A percentile compares a stretch with the other conserved stretches of the same genome.
phyloP scores from a whole-genome alignment of 2,329 filamentous ascomycete species.

The Cryphonectria nitschkei region DNA sequence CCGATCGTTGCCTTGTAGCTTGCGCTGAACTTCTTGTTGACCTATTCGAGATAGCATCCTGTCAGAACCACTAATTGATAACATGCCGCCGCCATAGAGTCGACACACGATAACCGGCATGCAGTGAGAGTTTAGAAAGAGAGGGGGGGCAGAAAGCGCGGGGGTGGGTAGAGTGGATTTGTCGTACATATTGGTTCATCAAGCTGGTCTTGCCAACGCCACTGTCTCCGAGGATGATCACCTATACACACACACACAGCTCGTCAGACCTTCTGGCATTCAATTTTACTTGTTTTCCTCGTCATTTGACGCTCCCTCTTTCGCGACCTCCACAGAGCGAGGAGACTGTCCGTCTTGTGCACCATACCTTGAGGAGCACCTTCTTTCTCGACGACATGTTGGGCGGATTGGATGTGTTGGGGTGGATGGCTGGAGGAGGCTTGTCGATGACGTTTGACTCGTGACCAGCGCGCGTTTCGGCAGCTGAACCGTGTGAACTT shows the following conservation, averaged over 20 bases:
- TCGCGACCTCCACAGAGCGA: neutral
- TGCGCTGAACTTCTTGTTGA: constrained; percentile 99
- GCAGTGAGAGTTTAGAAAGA: neutral
- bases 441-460: constrained; percentile 19
- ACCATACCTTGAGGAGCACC: constrained; percentile 80
- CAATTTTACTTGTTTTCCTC: neutral
- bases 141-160: constrained; percentile 7
- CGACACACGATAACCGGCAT: neutral
- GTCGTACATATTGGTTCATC: constrained; percentile 99
- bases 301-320: neutral
- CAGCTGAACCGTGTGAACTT: constrained; percentile 18
- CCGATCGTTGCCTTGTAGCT: constrained; percentile 99
- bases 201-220: constrained; percentile 99
- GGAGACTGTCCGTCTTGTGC: constrained; percentile 16
- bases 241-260: constrained; percentile 54
- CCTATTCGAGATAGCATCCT: constrained; percentile 55
- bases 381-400: constrained; percentile 84
- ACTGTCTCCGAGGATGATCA: constrained; percentile 98
- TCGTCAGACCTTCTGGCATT: constrained; percentile 27
- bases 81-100: neutral
- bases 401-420: constrained; percentile 30
- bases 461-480: constrained; percentile 1
- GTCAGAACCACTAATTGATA: constrained; percentile 17
- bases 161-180: constrained; percentile 29
- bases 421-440: neutral